Evolutionary conservation across 768 basidiomycete genomes (phyloP).

Genomic region (Pisolithus sp.): DNA sequence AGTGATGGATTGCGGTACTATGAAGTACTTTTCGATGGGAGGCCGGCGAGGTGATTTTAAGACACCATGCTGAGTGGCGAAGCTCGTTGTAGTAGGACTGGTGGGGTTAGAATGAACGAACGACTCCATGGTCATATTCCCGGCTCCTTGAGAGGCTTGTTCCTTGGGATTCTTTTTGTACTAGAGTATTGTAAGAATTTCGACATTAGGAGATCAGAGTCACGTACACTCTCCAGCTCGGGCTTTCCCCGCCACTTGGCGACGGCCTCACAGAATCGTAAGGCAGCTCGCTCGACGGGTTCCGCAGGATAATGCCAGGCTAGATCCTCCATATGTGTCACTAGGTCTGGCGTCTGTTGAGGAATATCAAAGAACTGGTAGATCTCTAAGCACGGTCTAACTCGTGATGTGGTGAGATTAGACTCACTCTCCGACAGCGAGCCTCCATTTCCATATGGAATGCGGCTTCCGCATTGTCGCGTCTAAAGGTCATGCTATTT

Average conservation of each 20-base stretch:
- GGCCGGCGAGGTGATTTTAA: constrained; percentile 25
- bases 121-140: constrained; percentile 54
- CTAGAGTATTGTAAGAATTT: constrained; percentile 27
- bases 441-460: constrained; percentile 73
- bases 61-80: constrained; percentile 8
- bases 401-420: not conserved
- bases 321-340: constrained; percentile 65
- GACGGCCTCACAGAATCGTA: constrained; percentile 77
- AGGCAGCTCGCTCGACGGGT: constrained; percentile 69
- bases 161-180: constrained; percentile 49
- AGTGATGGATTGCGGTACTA: constrained; percentile 12
- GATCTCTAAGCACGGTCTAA: constrained; percentile 4
- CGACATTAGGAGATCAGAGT: not conserved
- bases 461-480: constrained; percentile 57
- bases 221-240: constrained; percentile 66
- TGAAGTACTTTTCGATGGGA: constrained; percentile 34
- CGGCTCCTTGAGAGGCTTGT: constrained; percentile 26
- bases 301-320: constrained; percentile 80
- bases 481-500: constrained; percentile 23
- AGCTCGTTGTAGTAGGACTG: constrained; percentile 41
- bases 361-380: constrained; percentile 74
- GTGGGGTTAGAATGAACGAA: constrained; percentile 67
- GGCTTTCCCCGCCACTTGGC: constrained; percentile 81
- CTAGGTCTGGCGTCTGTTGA: constrained; percentile 61
- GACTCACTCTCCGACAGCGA: constrained; percentile 58